Percentiles rank a stretch among this genome's conserved stretches.
phyloP scores from a whole-genome alignment of 2,329 filamentous ascomycete genomes.

The Phyllachora maydis region DNA sequence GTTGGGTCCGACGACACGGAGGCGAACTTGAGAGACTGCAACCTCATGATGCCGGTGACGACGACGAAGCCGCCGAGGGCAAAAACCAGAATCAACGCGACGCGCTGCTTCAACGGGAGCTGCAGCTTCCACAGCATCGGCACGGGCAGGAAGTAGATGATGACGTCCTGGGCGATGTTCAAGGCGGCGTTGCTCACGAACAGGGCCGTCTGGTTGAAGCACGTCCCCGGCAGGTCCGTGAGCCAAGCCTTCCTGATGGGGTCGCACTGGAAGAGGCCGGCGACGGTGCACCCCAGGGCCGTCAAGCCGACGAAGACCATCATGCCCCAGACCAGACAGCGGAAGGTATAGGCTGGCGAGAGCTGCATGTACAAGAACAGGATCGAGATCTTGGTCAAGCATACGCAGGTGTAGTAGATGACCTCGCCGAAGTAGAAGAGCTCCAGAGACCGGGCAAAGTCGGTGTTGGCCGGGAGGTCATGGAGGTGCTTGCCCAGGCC shows the following conservation, averaged over 20 bases:
- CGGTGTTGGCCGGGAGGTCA: background rate
- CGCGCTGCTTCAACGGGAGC: background rate
- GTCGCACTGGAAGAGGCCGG: conserved; percentile 3
- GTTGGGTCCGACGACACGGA: background rate
- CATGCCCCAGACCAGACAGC: conserved; percentile 8
- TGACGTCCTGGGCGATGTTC: conserved; percentile 1
- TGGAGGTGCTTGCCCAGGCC: background rate
- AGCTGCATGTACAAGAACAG: conserved; percentile 15
- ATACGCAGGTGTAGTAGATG: conserved; percentile 4
- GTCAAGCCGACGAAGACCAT: conserved; percentile 9
- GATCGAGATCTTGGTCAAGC: conserved; percentile 14
- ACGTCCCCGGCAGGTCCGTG: conserved; percentile 1
- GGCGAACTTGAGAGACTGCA: background rate
- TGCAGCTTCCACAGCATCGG: conserved; percentile 1
- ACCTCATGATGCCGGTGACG: background rate
- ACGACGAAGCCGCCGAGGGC: background rate
- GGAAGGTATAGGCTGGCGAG: conserved; percentile 10
- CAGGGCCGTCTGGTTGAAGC: conserved; percentile 1
- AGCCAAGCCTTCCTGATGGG: conserved; percentile 2
- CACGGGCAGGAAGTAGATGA: conserved; percentile 1
- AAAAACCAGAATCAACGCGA: conserved; percentile 1
- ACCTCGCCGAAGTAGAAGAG: conserved; percentile 10
- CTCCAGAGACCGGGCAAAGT: conserved; percentile 3
- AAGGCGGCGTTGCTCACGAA: conserved; percentile 1
- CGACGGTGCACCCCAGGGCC: conserved; percentile 1